Evolutionary conservation across 148 eudicot genomes (phyloP), one percentile per base, ranked within the genome.

Genomic region (Rhododendron griersonianum): DNA sequence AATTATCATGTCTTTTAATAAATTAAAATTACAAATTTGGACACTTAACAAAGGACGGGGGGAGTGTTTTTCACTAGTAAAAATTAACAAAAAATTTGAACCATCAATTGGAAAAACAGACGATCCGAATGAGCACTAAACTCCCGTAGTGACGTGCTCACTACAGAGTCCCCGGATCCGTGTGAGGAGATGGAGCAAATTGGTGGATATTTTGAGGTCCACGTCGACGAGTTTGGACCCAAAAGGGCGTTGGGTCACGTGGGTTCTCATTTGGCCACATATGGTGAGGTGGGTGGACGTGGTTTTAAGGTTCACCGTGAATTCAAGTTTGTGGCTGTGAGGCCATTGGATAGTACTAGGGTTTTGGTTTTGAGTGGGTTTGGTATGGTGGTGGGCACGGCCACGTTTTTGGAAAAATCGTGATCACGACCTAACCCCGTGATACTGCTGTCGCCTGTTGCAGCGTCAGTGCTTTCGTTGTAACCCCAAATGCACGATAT

Each of bases 151-250:
- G 5, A 39, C 41, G 41, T 39, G 41, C 5, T 39, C 41, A 39
- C 41, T 5, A 0, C 44, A 41, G 44, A 5, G 1, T 39, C 7
- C 1, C 1, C 1, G 0, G 7, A 41, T 41, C 1, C 8, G 1
- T 41, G 45, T 0, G 5, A 2, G 33, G 30, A 76, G 85, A 10
- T 57, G 5, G 16, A 23, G 2, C 19, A 2, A 28, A 79, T 61
- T 25, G 51, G 18, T 74, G 91, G 91, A 78, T 82, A 83, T 85
- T 84, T 2, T 16, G 59, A 3, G 88, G 19, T 63, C 89, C 89
- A 89, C 91, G 88, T 89, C 33, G 41, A 69, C 5, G 5, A 6
- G 30, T 13, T 11, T 45, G 48, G 75, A 44, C 14, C 10, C 1
- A 69, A 87, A 87, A 78, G 80, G 78, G 0, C 44, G 15, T 21